Conservation (phyloP, 352 stramenopile genomes). For the Globisporangium echinulatum region DNA sequence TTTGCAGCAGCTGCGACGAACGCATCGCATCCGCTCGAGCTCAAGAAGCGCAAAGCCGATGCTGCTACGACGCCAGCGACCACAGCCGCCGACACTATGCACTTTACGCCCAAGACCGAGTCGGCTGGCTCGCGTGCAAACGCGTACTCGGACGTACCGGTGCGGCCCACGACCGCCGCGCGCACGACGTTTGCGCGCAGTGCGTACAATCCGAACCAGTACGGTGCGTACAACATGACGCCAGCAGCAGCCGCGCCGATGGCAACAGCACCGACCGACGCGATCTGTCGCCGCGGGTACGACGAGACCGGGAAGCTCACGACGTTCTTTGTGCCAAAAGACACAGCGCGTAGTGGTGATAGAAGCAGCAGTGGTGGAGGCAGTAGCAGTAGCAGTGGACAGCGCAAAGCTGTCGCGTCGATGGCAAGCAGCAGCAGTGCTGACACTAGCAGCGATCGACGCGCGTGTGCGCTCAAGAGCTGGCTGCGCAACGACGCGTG, state of each 20-base stretch:
- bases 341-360: conserved; percentile 18
- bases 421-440: conserved; percentile 23
- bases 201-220: conserved; percentile 64
- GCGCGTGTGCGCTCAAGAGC: conserved; percentile 55
- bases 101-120: conserved; percentile 27
- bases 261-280: conserved; percentile 20
- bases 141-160: conserved; percentile 60
- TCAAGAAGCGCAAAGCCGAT: conserved; percentile 49
- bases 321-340: conserved; percentile 65
- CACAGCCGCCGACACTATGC: conserved; percentile 2
- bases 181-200: conserved; percentile 40
- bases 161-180: conserved; percentile 31
- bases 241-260: conserved; percentile 36
- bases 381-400: conserved; percentile 7
- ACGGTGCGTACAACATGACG: conserved; percentile 53
- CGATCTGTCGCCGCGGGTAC: conserved; percentile 55
- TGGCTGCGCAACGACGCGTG: conserved; percentile 49
- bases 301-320: conserved; percentile 75
- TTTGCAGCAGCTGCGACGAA: conserved; percentile 8
- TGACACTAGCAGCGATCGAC: conserved; percentile 29
- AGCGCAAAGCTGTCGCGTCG: conserved; percentile 39
- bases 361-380: background rate
- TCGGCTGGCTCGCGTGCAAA: conserved; percentile 36
- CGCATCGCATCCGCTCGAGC: conserved; percentile 23
- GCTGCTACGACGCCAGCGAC: conserved; percentile 7